Conservation (phyloP, 2,329 filamentous ascomycete species). For the Claviceps sp. region DNA sequence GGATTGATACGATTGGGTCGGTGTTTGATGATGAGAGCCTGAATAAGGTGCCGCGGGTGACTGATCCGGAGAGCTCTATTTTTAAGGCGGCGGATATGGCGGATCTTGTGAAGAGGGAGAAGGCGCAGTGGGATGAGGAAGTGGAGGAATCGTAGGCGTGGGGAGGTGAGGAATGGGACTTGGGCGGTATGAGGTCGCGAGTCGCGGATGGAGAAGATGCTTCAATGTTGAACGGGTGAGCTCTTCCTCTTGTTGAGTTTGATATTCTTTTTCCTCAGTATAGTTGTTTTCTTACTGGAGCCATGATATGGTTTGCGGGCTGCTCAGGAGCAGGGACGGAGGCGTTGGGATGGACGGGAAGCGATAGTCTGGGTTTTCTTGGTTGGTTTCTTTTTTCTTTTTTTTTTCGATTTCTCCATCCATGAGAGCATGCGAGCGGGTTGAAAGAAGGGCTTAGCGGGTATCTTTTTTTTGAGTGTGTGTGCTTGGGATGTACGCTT, state of each 20-base stretch:
- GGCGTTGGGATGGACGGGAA: background rate
- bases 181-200: background rate
- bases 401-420: too few relatives aligned
- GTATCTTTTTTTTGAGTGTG: too few relatives aligned
- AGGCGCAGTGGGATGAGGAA: constrained; percentile 71
- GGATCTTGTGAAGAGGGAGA: constrained; percentile 58
- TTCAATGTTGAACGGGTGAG: too few relatives aligned
- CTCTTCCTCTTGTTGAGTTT: too few relatives aligned
- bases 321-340: background rate
- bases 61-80: constrained; percentile 53
- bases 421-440: too few relatives aligned
- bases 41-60: constrained; percentile 52
- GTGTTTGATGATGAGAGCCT: constrained; percentile 79
- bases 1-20: constrained; percentile 81
- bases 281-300: too few relatives aligned
- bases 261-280: too few relatives aligned
- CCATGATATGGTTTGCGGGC: too few relatives aligned
- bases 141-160: constrained; percentile 46
- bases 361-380: background rate
- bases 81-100: constrained; percentile 65
- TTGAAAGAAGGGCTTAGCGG: too few relatives aligned
- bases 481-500: too few relatives aligned
- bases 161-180: background rate
- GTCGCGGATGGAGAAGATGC: background rate
- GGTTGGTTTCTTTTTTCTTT: too few relatives aligned